Evolutionary conservation across 2,329 filamentous ascomycete genomes (phyloP).

Genomic region (Aaosphaeria arxii): DNA sequence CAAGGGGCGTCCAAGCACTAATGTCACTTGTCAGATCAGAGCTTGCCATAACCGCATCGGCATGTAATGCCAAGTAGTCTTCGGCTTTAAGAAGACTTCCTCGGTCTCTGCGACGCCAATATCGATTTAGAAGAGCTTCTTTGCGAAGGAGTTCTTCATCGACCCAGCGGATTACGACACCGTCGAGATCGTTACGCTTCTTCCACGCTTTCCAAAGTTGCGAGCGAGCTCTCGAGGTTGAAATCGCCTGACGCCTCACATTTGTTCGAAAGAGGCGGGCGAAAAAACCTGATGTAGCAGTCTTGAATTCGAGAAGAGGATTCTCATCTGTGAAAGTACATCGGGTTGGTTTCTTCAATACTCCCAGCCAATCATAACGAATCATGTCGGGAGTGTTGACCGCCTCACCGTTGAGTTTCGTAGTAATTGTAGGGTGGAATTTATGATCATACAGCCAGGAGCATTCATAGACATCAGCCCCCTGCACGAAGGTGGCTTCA

Average conservation of each 20-base stretch:
- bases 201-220: constrained; percentile 43
- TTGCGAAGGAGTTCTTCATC: constrained; percentile 38
- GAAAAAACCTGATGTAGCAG: constrained; percentile 30
- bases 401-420: constrained; percentile 47
- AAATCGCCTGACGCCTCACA: constrained; percentile 37
- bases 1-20: constrained; percentile 52
- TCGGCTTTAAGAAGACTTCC: constrained; percentile 35
- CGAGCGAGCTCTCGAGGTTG: constrained; percentile 36
- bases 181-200: constrained; percentile 36
- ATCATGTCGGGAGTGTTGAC: constrained; percentile 57
- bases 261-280: constrained; percentile 36
- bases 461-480: constrained; percentile 52
- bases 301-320: constrained; percentile 49
- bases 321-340: constrained; percentile 48
- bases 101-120: constrained; percentile 38
- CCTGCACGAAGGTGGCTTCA: constrained; percentile 54
- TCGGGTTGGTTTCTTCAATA: constrained; percentile 37
- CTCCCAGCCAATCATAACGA: constrained; percentile 42
- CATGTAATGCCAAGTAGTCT: constrained; percentile 41
- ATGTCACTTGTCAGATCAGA: constrained; percentile 52
- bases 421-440: constrained; percentile 38
- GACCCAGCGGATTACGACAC: constrained; percentile 39
- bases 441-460: constrained; percentile 43
- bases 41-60: constrained; percentile 51
- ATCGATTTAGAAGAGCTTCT: constrained; percentile 33